phyloP scores from a whole-genome alignment of 192 early-diverging fungal genomes.

The Coemansia sp. region DNA sequence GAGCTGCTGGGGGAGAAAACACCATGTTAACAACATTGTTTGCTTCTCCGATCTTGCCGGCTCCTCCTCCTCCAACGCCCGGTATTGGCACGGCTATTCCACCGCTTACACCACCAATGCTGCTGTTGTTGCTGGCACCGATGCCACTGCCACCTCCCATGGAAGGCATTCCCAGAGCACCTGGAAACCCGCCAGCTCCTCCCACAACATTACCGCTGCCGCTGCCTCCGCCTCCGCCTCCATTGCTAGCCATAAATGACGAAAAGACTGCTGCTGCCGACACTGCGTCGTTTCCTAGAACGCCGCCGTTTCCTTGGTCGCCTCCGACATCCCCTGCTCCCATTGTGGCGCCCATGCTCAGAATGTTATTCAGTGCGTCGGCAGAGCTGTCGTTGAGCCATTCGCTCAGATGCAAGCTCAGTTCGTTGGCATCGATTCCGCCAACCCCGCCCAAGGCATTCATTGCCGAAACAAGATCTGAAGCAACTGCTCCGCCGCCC shows the following conservation, averaged over 20 bases:
- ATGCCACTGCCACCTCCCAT: neutral
- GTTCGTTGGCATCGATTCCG: constrained; percentile 11
- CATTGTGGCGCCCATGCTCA: constrained; percentile 14
- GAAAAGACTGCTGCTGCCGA: constrained; percentile 4
- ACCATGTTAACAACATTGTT: constrained; percentile 1
- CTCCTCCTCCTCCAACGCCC: neutral
- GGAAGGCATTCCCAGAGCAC: constrained; percentile 14
- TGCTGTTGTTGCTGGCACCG: neutral
- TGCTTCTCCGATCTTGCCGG: constrained; percentile 3
- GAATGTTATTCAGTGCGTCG: constrained; percentile 17
- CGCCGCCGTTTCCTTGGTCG: neutral
- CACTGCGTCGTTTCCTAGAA: neutral
- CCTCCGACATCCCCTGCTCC: neutral
- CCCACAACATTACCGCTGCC: neutral
- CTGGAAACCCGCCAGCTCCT: constrained; percentile 2
- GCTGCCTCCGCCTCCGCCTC: neutral
- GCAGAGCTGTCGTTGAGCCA: constrained; percentile 19
- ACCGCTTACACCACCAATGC: too few species aligned
- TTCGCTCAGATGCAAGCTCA: constrained; percentile 23
- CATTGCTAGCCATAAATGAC: constrained; percentile 5
- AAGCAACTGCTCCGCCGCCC: neutral
- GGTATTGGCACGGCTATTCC: neutral
- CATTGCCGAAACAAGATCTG: constrained; percentile 7
- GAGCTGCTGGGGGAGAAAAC: constrained; percentile 18
- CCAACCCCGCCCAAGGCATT: constrained; percentile 7